Evolutionary conservation across 768 basidiomycete genomes (phyloP), one percentile per base, ranked within the genome.

Genomic region (Suillus subalutaceus): DNA sequence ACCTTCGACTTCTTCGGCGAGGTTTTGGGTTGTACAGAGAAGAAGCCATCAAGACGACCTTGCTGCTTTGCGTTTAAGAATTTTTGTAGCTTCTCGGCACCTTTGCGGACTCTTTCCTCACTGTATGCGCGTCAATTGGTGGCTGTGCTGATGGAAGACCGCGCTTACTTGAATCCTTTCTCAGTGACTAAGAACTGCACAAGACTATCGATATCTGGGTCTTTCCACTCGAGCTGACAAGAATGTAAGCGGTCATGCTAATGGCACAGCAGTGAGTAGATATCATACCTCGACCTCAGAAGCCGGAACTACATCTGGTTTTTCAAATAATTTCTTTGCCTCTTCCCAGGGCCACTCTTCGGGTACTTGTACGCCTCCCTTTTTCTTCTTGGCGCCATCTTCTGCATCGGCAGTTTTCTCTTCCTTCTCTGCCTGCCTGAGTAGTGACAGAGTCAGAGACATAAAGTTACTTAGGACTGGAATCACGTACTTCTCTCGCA

Each of bases 341-440:
- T 95, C 91, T 76, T 96, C 89, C 93, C 94, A 99, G 58, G 94
- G 94, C 97, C 97, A 99, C 66, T 97, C 90, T 55, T 96, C 96
- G 0, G 97, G 97, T 44, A 98, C 84, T 23, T 85, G 81, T 60
- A 96, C 81, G 0, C 88, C 89, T 8, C 92, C 94, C 58, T 90
- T 93, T 71, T 88, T 90, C 70, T 77, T 77, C 74, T 74, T 79
- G 26, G 72, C 75, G 10, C 81, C 83, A 26, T 79, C 79, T 8
- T 79, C 81, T 43, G 74, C 74, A 15, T 78, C 79, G 40, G 78
- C 80, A 64, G 83, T 76, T 73, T 84, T 81, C 30, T 77, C 77
- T 23, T 76, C 80, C 66, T 87, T 88, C 63, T 75, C 75, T 20
- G 71, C 72, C 67, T 78, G 74, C 63, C 75, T 81, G 37, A 32